phyloP scores from a whole-genome alignment of 805 yeast genomes.

The Saturnispora dispora region DNA sequence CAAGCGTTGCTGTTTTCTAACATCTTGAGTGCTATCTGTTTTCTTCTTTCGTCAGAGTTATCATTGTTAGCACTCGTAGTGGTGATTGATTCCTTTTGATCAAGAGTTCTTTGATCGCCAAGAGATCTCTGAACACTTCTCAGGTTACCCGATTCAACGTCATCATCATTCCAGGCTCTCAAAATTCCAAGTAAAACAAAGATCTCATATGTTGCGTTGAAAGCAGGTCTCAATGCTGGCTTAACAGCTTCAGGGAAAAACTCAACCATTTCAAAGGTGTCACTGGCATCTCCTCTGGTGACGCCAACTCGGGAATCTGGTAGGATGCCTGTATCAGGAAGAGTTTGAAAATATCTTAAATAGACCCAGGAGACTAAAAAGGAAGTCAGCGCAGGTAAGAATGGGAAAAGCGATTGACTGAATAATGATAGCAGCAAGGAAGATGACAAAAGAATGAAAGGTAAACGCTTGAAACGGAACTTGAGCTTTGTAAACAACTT shows the following conservation, averaged over 20 bases:
- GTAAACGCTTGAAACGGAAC: conserved; percentile 16
- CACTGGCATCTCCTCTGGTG: conserved; percentile 79
- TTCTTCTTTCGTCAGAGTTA: conserved; percentile 64
- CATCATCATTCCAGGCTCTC: conserved; percentile 56
- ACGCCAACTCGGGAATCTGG: conserved; percentile 26
- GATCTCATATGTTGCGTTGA: conserved; percentile 33
- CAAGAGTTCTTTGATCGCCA: background rate
- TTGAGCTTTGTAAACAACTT: conserved; percentile 31
- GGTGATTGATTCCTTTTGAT: background rate
- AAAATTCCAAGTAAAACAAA: conserved; percentile 38
- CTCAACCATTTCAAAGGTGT: conserved; percentile 72
- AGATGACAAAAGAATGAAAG: conserved; percentile 13
- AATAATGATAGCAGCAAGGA: conserved; percentile 28
- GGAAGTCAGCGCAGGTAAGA: conserved; percentile 45
- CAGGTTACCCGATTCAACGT: conserved; percentile 64
- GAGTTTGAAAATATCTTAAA: conserved; percentile 65
- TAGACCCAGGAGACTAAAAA: conserved; percentile 69
- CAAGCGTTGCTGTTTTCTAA: conserved; percentile 42
- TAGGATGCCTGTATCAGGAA: conserved; percentile 25
- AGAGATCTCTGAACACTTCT: conserved; percentile 57
- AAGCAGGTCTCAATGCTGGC: conserved; percentile 43
- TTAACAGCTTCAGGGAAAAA: conserved; percentile 68
- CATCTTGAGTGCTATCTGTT: conserved; percentile 69
- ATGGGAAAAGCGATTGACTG: conserved; percentile 36
- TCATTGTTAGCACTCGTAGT: conserved; percentile 15